Evolutionary conservation across 345 rosid genomes (phyloP), one percentile per base, ranked within the genome.

Genomic region (Isatis tinctoria): DNA sequence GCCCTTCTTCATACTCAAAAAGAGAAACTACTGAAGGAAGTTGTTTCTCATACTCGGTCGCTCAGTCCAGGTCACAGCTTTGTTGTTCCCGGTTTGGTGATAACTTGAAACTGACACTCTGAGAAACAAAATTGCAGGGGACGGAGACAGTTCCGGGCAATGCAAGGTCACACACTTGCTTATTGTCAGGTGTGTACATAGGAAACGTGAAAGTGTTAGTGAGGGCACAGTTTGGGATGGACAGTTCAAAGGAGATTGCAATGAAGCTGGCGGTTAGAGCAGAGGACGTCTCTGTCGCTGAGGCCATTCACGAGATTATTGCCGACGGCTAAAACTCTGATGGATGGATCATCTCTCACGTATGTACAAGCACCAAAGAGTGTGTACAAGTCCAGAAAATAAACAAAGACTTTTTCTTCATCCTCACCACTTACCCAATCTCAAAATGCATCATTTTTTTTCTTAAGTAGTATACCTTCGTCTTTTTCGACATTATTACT

Each of bases 201-300:
- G 97, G 99, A 71, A 87, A 85, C 27, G 88, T 83, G 66, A 87
- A 78, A 82, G 97, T 92, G 69, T 88, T 95, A 4, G 97, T 87
- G 69, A 81, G 91, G 40, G 75, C 88, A 78, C 96, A 91, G 45
- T 95, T 95, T 45, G 99, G 99, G 72, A 76, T 95, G 9, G 93
- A 88, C 43, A 87, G 91, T 62, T 79, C 87, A 30, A 92, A 82
- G 81, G 98, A 90, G 10, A 89, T 95, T 5, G 96, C 96, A 1
- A 95, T 95, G 98, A 95, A 95, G 80, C 80, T 95, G 49, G 80
- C 87, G 2, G 99, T 89, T 24, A 84, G 97, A 85, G 88, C 99
- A 0, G 94, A 92, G 45, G 96, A 92, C 49, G 86, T 76, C 76
- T 83, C 85, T 22, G 85, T 95, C 75, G 86, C 92, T 18, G 96